phyloP scores from a whole-genome alignment of 768 basidiomycete genomes.

The Zangia roseola region DNA sequence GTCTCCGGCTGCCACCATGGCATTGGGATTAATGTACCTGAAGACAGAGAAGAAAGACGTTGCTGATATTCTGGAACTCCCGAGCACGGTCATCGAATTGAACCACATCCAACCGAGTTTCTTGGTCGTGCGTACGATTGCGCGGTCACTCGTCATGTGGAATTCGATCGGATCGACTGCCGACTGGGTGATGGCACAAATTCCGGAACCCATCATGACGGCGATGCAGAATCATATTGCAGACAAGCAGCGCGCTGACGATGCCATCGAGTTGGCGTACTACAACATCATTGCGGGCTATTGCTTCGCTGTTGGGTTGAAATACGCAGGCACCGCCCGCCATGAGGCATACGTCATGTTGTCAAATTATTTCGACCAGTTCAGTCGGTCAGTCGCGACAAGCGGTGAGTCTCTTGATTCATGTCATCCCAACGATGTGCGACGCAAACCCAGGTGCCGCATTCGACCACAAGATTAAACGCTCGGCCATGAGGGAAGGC shows the following conservation, averaged over 20 bases:
- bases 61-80: constrained; percentile 81
- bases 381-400: constrained; percentile 67
- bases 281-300: constrained; percentile 89
- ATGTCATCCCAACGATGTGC: not conserved
- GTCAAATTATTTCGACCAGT: constrained; percentile 77
- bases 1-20: constrained; percentile 87
- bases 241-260: constrained; percentile 51
- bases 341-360: constrained; percentile 86
- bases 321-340: constrained; percentile 91
- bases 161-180: constrained; percentile 65
- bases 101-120: constrained; percentile 89
- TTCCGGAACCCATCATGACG: constrained; percentile 65
- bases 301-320: constrained; percentile 89
- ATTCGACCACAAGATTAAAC: constrained; percentile 87
- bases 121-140: constrained; percentile 76
- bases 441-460: constrained; percentile 51
- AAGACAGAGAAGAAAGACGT: constrained; percentile 82
- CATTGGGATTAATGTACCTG: constrained; percentile 91
- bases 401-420: constrained; percentile 48
- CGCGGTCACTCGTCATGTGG: constrained; percentile 85
- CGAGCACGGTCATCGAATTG: constrained; percentile 74
- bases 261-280: constrained; percentile 83
- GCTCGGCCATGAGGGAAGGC: constrained; percentile 83
- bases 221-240: constrained; percentile 54
- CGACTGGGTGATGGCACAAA: constrained; percentile 69